Conservation (phyloP, 495 filamentous ascomycete genomes). For the Melanomma pulvis-pyrius region DNA sequence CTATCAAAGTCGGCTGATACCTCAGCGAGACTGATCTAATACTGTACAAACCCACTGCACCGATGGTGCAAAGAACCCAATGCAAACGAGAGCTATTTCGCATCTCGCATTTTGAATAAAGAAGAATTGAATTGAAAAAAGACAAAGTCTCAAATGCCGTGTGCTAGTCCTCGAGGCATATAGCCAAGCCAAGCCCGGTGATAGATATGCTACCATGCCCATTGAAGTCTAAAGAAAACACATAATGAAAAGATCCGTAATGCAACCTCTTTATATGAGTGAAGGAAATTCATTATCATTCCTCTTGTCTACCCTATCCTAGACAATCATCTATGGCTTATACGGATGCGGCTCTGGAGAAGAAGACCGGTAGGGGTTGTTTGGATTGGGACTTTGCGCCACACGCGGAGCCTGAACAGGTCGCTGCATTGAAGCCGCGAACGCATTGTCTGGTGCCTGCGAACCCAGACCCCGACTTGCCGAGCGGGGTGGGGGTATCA, state of each 20-base stretch:
- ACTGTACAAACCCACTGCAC: no score
- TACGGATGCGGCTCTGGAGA: background rate
- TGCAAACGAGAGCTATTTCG: no score
- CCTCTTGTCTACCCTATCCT: background rate
- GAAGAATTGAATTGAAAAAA: no score
- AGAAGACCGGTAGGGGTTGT: background rate
- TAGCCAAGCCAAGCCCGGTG: background rate
- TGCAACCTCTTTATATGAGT: background rate
- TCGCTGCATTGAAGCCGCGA: background rate
- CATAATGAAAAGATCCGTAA: background rate
- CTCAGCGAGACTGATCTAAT: no score
- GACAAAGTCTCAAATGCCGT: background rate
- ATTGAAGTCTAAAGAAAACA: background rate
- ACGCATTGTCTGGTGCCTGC: background rate
- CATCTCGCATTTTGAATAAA: no score
- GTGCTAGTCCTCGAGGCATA: background rate
- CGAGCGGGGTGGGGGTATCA: slow-evolving; percentile 6
- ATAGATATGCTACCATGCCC: background rate
- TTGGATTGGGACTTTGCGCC: background rate
- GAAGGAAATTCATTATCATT: background rate
- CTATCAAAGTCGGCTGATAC: no score
- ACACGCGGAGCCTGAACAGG: background rate
- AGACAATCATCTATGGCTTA: background rate
- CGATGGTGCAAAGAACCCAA: no score
- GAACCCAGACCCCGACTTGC: background rate